A percentile compares a stretch with the other conserved stretches of the same genome.
Evolutionary conservation across 2,329 filamentous ascomycete genomes (phyloP).

Genomic region (Hypoxylon sp.): DNA sequence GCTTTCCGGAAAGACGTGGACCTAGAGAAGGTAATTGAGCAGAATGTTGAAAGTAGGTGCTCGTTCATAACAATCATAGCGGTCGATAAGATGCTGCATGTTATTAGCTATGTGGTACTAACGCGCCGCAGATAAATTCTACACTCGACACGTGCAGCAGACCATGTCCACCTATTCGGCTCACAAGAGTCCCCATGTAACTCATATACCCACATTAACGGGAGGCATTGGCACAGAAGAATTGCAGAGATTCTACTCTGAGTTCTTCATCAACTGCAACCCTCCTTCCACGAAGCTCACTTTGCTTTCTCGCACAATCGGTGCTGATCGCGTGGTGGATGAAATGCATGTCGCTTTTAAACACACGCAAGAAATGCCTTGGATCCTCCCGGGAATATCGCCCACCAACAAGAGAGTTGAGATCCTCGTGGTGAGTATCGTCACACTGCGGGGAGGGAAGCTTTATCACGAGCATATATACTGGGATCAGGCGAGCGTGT

Average conservation of each 20-base stretch:
- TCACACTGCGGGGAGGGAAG: conserved; percentile 72
- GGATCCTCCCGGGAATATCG: conserved; percentile 70
- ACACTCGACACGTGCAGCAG: conserved; percentile 65
- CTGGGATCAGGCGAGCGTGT: conserved; percentile 74
- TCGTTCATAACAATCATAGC: background rate
- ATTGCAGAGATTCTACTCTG: conserved; percentile 71
- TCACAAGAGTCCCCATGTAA: conserved; percentile 74
- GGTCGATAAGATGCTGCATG: background rate
- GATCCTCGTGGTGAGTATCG: conserved; percentile 71
- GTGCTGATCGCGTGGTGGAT: conserved; percentile 72
- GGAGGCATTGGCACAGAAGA: conserved; percentile 71
- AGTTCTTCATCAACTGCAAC: conserved; percentile 73
- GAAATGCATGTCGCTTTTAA: conserved; percentile 71
- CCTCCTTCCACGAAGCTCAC: conserved; percentile 70
- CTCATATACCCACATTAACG: conserved; percentile 73
- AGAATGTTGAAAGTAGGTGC: conserved; percentile 69
- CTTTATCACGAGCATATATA: conserved; percentile 75
- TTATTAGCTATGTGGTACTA: background rate
- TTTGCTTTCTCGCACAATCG: conserved; percentile 73
- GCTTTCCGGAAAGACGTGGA: conserved; percentile 74
- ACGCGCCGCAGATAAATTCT: conserved; percentile 62
- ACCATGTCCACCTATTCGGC: conserved; percentile 71
- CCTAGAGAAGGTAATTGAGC: conserved; percentile 73
- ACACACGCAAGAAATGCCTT: conserved; percentile 68
- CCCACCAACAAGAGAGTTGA: conserved; percentile 66